Conservation (phyloP, 2,329 filamentous ascomycete genomes). For the Chrysoporthe cubensis region DNA sequence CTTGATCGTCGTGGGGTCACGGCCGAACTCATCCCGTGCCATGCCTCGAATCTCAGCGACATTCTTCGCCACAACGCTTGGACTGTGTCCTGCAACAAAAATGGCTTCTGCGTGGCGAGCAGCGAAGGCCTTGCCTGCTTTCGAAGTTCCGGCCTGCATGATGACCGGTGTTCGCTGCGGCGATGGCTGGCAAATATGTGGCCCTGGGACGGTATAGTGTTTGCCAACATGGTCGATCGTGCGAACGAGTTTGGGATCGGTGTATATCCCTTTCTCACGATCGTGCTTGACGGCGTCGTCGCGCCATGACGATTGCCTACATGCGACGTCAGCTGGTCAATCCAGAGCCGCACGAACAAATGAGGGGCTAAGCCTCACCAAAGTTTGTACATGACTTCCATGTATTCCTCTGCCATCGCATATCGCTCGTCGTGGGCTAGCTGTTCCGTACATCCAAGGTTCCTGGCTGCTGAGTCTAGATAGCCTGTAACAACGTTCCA, state of each 20-base stretch:
- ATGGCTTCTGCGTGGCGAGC: constrained; percentile 68
- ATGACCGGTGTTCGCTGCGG: constrained; percentile 68
- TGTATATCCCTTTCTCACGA: constrained; percentile 61
- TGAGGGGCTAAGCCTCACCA: constrained; percentile 14
- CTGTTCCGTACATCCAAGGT: constrained; percentile 54
- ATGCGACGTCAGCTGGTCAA: background rate
- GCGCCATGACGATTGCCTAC: constrained; percentile 63
- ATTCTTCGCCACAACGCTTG: constrained; percentile 57
- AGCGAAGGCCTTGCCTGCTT: constrained; percentile 62
- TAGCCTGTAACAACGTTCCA: constrained; percentile 74
- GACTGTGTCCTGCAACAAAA: constrained; percentile 63
- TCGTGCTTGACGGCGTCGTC: constrained; percentile 67
- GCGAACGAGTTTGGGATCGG: constrained; percentile 55
- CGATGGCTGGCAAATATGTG: constrained; percentile 63
- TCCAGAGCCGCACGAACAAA: background rate
- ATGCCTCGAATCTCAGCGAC: constrained; percentile 60
- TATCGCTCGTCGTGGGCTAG: constrained; percentile 67
- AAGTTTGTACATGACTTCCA: constrained; percentile 68
- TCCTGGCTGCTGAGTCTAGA: constrained; percentile 69
- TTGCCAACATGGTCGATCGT: constrained; percentile 69
- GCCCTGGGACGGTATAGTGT: constrained; percentile 65
- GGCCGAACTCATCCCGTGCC: constrained; percentile 51
- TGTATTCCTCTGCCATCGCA: constrained; percentile 65
- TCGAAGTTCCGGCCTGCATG: constrained; percentile 66
- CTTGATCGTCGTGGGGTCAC: constrained; percentile 61